phyloP scores from a whole-genome alignment of 495 filamentous ascomycete species.

The Penicillium goetzii region DNA sequence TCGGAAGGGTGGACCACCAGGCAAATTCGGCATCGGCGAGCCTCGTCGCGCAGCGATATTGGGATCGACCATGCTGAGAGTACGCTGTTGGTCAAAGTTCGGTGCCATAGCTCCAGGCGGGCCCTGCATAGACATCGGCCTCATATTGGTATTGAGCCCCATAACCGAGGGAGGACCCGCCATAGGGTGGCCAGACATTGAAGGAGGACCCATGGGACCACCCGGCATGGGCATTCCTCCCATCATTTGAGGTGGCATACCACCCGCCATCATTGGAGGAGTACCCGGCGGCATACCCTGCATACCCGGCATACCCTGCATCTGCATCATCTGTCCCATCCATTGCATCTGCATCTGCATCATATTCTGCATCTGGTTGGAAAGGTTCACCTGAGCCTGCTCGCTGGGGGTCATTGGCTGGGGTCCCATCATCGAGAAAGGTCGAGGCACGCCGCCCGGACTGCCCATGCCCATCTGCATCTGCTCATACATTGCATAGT shows the following conservation, averaged over 20 bases:
- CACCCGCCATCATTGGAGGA: conserved; percentile 25
- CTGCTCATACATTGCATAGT: conserved; percentile 51
- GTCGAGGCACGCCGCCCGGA: conserved; percentile 42
- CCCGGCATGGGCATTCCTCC: conserved; percentile 32
- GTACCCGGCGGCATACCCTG: not conserved
- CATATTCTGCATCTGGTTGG: conserved; percentile 84
- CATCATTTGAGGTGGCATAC: conserved; percentile 29
- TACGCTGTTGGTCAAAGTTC: conserved; percentile 51
- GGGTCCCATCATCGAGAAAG: conserved; percentile 49
- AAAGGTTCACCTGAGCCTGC: conserved; percentile 80
- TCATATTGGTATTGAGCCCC: conserved; percentile 27
- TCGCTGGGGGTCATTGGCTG: conserved; percentile 58
- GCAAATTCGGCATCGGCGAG: conserved; percentile 37
- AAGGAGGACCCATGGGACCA: conserved; percentile 22
- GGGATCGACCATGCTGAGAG: conserved; percentile 83
- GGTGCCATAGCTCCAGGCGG: conserved; percentile 11
- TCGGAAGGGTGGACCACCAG: conserved; percentile 32
- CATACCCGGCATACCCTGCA: conserved; percentile 49
- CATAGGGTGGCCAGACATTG: conserved; percentile 22
- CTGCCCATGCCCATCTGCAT: conserved; percentile 20
- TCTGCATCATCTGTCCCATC: conserved; percentile 78
- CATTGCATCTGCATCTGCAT: conserved; percentile 94
- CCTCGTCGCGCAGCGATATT: conserved; percentile 61
- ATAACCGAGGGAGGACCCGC: conserved; percentile 23
- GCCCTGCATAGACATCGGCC: conserved; percentile 51